These are phyloP conservation scores for Porcisia deanei DNA, from an alignment of 208 protist genomes.

Conservation along the genomic window DNA sequence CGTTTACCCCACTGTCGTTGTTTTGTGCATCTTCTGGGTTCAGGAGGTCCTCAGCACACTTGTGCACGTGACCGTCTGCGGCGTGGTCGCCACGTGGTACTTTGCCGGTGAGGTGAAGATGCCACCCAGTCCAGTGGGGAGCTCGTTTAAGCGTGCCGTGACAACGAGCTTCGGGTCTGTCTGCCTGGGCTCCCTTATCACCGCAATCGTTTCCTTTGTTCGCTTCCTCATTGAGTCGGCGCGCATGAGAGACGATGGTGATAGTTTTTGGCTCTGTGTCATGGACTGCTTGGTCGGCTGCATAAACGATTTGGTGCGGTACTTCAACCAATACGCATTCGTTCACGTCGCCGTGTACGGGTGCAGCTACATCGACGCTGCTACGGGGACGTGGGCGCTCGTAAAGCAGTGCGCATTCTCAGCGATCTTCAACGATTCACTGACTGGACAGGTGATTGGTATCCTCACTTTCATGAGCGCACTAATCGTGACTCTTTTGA, in stretches of 20 bases:
- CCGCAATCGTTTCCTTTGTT: conserved; percentile 67
- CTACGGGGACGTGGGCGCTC: conserved; percentile 68
- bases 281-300: conserved; percentile 51
- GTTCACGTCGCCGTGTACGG: conserved; percentile 91
- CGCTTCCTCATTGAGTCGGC: conserved; percentile 43
- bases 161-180: conserved; percentile 88
- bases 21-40: conserved; percentile 72
- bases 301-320: conserved; percentile 65
- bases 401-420: conserved; percentile 66
- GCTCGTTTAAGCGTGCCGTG: conserved; percentile 64
- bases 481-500: conserved; percentile 26
- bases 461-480: conserved; percentile 42
- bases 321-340: conserved; percentile 92
- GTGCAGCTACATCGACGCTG: conserved; percentile 77
- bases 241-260: conserved; percentile 19
- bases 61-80: conserved; percentile 72
- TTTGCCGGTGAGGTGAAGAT: conserved; percentile 68
- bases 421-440: conserved; percentile 81
- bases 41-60: conserved; percentile 59
- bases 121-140: conserved; percentile 50
- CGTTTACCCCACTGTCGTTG: conserved; percentile 27
- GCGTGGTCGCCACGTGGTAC: conserved; percentile 88
- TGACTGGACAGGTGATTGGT: conserved; percentile 42
- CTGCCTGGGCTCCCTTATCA: conserved; percentile 87
- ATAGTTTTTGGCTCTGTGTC: conserved; percentile 58